phyloP scores from a whole-genome alignment of 2,329 filamentous ascomycete genomes.

The Arthrobotrys musiformis region DNA sequence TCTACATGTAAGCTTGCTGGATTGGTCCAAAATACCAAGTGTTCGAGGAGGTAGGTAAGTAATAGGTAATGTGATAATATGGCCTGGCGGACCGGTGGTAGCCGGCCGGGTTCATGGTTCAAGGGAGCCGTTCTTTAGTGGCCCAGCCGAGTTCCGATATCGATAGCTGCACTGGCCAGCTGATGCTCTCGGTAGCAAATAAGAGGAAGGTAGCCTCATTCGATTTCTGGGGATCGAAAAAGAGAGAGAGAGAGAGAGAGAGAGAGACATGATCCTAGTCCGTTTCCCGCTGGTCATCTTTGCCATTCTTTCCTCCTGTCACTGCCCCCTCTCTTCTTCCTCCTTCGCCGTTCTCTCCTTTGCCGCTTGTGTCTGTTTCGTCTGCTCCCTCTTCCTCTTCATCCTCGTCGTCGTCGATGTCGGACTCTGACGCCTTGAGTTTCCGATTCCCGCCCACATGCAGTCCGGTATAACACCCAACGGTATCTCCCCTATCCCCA shows the following conservation, averaged over 20 bases:
- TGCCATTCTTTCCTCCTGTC: constrained; percentile 1
- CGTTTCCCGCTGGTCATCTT: background rate
- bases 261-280: no score
- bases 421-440: background rate
- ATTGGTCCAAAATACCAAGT: no score
- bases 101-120: constrained; percentile 1
- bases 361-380: background rate
- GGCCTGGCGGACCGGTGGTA: constrained; percentile 7
- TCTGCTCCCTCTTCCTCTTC: background rate
- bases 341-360: background rate
- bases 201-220: no score
- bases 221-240: no score
- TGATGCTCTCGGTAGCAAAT: no score
- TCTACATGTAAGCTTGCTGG: background rate
- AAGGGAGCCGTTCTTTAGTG: background rate
- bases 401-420: background rate
- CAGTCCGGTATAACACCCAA: constrained; percentile 26
- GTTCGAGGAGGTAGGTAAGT: background rate
- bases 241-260: no score
- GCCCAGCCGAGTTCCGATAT: constrained; percentile 18
- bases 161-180: no score
- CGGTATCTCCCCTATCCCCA: constrained; percentile 1
- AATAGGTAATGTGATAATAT: background rate
- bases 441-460: constrained; percentile 23
- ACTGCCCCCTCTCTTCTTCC: background rate